Percentiles rank a stretch among this genome's conserved stretches.
These are phyloP conservation scores for Aspergillus thermomutatus DNA, from an alignment of 2,329 filamentous ascomycete genomes.

Conservation along the genomic window DNA sequence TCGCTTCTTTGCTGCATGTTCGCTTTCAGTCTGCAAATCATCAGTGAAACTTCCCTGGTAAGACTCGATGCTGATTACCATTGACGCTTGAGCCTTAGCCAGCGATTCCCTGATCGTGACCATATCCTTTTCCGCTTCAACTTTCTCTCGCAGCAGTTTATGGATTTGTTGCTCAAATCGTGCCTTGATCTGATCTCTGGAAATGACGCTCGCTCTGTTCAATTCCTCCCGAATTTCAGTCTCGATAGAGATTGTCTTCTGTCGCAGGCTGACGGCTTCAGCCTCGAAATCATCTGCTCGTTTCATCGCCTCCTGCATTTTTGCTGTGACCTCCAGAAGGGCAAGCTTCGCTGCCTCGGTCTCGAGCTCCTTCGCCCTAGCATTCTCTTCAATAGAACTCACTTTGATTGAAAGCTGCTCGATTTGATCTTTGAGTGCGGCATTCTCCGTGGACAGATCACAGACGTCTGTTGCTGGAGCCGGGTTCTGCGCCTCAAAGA, in stretches of 20 bases:
- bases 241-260: slow-evolving; percentile 21
- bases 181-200: slow-evolving; percentile 25
- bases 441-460: slow-evolving; percentile 18
- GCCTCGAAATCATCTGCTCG: slow-evolving; percentile 15
- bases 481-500: slow-evolving; percentile 18
- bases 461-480: slow-evolving; percentile 22
- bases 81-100: slow-evolving; percentile 11
- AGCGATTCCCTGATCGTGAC: slow-evolving; percentile 20
- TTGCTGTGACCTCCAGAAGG: slow-evolving; percentile 17
- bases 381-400: slow-evolving; percentile 9
- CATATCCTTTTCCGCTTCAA: slow-evolving; percentile 15
- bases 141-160: slow-evolving; percentile 25
- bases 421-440: slow-evolving; percentile 23
- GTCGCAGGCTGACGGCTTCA: slow-evolving; percentile 20
- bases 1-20: slow-evolving; percentile 10
- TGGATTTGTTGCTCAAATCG: slow-evolving; percentile 30
- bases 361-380: slow-evolving; percentile 19
- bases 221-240: slow-evolving; percentile 28
- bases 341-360: slow-evolving; percentile 15
- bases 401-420: slow-evolving; percentile 19
- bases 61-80: slow-evolving; percentile 19
- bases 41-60: slow-evolving; percentile 9
- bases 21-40: slow-evolving; percentile 16
- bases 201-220: slow-evolving; percentile 26
- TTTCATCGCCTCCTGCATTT: slow-evolving; percentile 15